Evolutionary conservation across 768 basidiomycete genomes (phyloP), one percentile per base, ranked within the genome.

Genomic region (Auriscalpium microsporum): DNA sequence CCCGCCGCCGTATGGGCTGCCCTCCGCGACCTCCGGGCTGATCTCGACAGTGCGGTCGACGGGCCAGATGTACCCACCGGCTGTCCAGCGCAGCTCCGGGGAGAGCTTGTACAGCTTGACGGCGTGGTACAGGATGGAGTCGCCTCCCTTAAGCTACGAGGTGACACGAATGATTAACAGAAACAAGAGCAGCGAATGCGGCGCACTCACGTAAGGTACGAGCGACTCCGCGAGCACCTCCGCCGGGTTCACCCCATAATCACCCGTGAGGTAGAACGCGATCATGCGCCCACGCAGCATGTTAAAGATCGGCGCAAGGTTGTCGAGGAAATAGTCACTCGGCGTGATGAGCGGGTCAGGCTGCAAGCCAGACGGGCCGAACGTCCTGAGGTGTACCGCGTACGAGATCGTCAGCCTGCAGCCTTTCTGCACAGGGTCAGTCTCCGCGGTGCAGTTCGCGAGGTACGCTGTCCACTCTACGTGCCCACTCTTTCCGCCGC

Each of bases 21-120:
- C 69, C 8, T 61, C 58, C 54, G 73, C 68, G 40, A 83, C 80
- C 51, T 72, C 72, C 40, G 75, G 75, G 54, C 58, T 56, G 35
- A 79, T 77, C 63, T 90, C 86, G 17, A 90, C 83, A 0, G 79
- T 77, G 50, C 80, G 79, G 62, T 87, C 84, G 23, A 80, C 74
- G 0, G 87, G 82, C 89, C 90, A 91, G 58, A 91, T 75, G 66
- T 86, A 90, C 17, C 87, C 87, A 2, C 87, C 88, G 35, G 90
- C 89, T 16, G 83, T 81, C 84, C 87, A 91, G 56, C 86, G 86
- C 1, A 91, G 75, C 57, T 86, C 86, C 0, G 87, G 86, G 1
- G 72, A 68, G 47, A 91, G 80, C 57, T 89, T 89, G 73, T 83
- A 88, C 40, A 84, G 68, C 67, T 86, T 88, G 65, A 90, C 70